phyloP scores from a whole-genome alignment of 805 yeast genomes.

The Nakazawaea ambrosiae region DNA sequence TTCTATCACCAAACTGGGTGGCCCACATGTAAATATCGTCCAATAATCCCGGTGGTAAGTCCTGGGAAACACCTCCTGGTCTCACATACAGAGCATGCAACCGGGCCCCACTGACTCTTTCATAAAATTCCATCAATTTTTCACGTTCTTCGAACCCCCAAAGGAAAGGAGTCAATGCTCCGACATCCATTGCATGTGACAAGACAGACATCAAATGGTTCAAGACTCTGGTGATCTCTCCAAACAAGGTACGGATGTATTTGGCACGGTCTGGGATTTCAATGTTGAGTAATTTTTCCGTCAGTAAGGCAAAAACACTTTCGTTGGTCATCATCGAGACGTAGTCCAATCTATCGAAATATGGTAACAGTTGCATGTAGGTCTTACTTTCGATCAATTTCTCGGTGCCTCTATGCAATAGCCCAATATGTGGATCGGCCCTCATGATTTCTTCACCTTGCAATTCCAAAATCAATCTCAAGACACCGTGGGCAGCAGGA shows the following conservation, averaged over 20 bases:
- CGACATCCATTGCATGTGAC: constrained; percentile 91
- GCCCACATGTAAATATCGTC: constrained; percentile 97
- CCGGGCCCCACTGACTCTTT: constrained; percentile 86
- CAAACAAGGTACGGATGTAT: constrained; percentile 79
- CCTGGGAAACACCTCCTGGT: constrained; percentile 91
- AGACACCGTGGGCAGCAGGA: constrained; percentile 93
- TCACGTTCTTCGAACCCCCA: constrained; percentile 96
- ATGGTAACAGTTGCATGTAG: constrained; percentile 82
- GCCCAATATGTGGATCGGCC: constrained; percentile 84
- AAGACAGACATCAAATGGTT: constrained; percentile 83
- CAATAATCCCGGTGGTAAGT: constrained; percentile 75
- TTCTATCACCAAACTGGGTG: constrained; percentile 88
- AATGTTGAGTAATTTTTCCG: constrained; percentile 75
- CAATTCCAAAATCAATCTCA: constrained; percentile 76
- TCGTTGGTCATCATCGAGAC: constrained; percentile 89
- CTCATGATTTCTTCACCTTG: constrained; percentile 86
- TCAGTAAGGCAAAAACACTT: constrained; percentile 76
- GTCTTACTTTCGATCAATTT: constrained; percentile 83
- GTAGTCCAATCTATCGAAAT: constrained; percentile 82
- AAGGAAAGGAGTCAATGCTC: constrained; percentile 86
- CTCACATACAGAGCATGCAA: constrained; percentile 82
- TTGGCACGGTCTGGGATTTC: constrained; percentile 83
- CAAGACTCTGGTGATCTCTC: constrained; percentile 77
- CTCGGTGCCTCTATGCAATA: constrained; percentile 84
- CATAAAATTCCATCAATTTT: constrained; percentile 87